phyloP scores from a whole-genome alignment of 169 alveolate genomes.

The Eimeria tenella region DNA sequence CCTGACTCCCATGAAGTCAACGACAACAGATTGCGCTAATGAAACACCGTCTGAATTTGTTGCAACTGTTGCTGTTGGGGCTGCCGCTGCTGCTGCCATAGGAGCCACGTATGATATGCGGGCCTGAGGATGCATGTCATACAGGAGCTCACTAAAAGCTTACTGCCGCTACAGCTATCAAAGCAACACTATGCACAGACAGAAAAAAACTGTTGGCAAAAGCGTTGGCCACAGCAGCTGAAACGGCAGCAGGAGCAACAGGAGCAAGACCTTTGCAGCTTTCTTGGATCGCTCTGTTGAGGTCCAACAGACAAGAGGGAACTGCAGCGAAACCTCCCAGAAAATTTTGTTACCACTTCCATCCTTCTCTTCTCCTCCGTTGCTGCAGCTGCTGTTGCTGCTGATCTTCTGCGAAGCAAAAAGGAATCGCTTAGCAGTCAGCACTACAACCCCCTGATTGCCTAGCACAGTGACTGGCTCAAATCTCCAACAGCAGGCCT shows the following conservation, averaged over 20 bases:
- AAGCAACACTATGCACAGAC: background rate
- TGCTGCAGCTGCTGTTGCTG: slow-evolving; percentile 46
- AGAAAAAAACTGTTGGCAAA: background rate
- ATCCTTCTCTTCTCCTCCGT: background rate
- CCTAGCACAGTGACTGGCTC: slow-evolving; percentile 20
- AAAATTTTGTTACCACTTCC: background rate
- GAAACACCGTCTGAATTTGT: background rate
- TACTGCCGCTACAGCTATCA: background rate
- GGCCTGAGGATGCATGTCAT: slow-evolving; percentile 9
- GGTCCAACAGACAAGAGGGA: slow-evolving; percentile 64
- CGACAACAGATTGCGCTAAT: background rate
- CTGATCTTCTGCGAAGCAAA: background rate
- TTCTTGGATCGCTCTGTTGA: slow-evolving; percentile 71
- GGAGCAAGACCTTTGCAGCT: slow-evolving; percentile 39
- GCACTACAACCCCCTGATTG: slow-evolving; percentile 32
- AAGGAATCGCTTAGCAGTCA: slow-evolving; percentile 5
- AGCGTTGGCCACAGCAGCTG: background rate
- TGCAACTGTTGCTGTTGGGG: background rate
- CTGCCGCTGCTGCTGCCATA: slow-evolving; percentile 19
- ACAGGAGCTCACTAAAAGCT: background rate
- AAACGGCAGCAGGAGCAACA: slow-evolving; percentile 16
- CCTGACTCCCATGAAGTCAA: slow-evolving; percentile 8
- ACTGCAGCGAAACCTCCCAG: slow-evolving; percentile 60
- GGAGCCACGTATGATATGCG: slow-evolving; percentile 16
- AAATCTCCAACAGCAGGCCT: slow-evolving; percentile 30